These are phyloP conservation scores for Maudiozyma humilis DNA, from an alignment of 1,139 yeast species.

Conservation along the genomic window DNA sequence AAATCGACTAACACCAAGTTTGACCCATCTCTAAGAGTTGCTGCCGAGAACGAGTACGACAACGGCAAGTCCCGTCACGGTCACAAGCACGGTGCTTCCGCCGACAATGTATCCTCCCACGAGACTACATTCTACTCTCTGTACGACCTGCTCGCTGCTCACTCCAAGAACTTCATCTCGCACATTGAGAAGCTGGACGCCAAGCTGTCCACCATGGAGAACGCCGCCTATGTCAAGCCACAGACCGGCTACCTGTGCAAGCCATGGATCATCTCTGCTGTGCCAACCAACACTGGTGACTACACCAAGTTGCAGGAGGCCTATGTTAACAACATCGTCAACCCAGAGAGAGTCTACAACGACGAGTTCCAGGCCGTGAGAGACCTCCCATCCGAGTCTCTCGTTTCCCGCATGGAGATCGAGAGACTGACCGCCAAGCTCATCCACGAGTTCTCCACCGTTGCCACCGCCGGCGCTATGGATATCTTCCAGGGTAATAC, in stretches of 20 bases:
- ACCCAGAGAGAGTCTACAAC: constrained; percentile 66
- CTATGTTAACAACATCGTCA: constrained; percentile 5
- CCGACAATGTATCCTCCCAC: not conserved
- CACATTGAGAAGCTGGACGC: constrained; percentile 36
- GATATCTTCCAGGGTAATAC: constrained; percentile 67
- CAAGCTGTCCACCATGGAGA: constrained; percentile 39
- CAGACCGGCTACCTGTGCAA: constrained; percentile 50
- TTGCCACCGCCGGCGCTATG: constrained; percentile 75
- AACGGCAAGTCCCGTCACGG: not conserved
- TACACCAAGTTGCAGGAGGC: constrained; percentile 28
- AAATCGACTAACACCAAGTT: constrained; percentile 59
- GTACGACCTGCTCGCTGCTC: constrained; percentile 28
- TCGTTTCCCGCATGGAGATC: constrained; percentile 63
- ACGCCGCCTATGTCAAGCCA: constrained; percentile 54
- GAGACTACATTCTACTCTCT: constrained; percentile 24
- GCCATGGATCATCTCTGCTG: constrained; percentile 63
- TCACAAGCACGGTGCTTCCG: not conserved
- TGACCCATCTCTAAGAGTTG: constrained; percentile 50
- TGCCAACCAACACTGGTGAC: constrained; percentile 26
- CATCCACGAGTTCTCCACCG: constrained; percentile 67
- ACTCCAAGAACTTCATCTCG: constrained; percentile 33
- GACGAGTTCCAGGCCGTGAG: constrained; percentile 79
- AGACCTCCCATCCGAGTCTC: constrained; percentile 52
- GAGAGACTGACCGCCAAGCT: constrained; percentile 69
- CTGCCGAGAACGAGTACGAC: constrained; percentile 16